Percentiles rank a stretch among this genome's conserved stretches.
Evolutionary conservation across 495 filamentous ascomycete species (phyloP).

Genomic region (Xylaria cubensis): DNA sequence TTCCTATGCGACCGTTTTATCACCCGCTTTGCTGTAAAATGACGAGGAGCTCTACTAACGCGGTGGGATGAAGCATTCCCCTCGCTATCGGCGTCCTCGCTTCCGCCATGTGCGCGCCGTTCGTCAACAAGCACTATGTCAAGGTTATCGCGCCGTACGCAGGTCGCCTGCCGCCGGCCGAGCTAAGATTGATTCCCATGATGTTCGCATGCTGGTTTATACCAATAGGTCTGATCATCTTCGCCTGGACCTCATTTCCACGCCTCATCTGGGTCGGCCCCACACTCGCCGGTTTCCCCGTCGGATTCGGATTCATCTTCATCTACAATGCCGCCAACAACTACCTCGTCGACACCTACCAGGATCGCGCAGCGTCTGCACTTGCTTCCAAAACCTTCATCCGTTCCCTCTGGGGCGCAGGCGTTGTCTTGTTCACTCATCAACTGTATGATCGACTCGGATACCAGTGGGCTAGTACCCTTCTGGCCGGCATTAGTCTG

Average conservation of each 20-base stretch:
- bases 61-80: slow-evolving; percentile 31
- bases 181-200: slow-evolving; percentile 81
- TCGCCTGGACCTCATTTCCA: slow-evolving; percentile 80
- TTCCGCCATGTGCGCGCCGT: slow-evolving; percentile 69
- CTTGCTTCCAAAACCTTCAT: slow-evolving; percentile 86
- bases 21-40: neutral
- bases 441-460: slow-evolving; percentile 79
- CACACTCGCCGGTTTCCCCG: slow-evolving; percentile 72
- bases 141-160: slow-evolving; percentile 62
- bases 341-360: slow-evolving; percentile 82
- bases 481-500: slow-evolving; percentile 74
- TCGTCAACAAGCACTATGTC: slow-evolving; percentile 80
- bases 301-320: slow-evolving; percentile 88
- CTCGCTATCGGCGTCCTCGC: slow-evolving; percentile 56
- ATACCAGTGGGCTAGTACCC: slow-evolving; percentile 74
- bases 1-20: neutral
- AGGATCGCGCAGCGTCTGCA: slow-evolving; percentile 83
- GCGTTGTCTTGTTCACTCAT: slow-evolving; percentile 75
- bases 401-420: slow-evolving; percentile 79
- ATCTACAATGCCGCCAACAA: slow-evolving; percentile 84
- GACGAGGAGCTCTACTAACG: slow-evolving; percentile 2
- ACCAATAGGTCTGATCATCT: slow-evolving; percentile 80
- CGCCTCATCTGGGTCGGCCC: slow-evolving; percentile 72
- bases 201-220: slow-evolving; percentile 84
- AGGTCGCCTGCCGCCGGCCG: slow-evolving; percentile 71